Base-by-base conservation (phyloP, 768 basidiomycete genomes). In the Suillus decipiens region DNA sequence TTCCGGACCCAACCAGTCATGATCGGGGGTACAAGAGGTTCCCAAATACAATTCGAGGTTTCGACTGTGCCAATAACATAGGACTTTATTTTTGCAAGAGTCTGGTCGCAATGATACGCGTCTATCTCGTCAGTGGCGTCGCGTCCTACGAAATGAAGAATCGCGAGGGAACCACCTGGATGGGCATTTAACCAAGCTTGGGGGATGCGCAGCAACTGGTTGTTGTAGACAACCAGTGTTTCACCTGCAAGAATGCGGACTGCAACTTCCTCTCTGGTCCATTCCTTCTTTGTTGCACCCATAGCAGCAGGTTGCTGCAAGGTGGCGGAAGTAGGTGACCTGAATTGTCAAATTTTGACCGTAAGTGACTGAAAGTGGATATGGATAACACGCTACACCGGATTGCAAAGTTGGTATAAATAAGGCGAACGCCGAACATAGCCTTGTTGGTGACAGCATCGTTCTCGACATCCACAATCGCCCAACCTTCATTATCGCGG, bases 71-170 rank as follows among this genome's bases (percentile, higher is more conserved):
- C 96, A 28, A 95, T 79, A 59, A 85, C 82, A 71, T 88, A 96
- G 19, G 66, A 68, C 33, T 63, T 74, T 22, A 75, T 74, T 70
- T 65, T 69, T n/a, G 61, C 66, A 54, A 72, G 48, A 22, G 74
- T 73, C 53, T 68, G 61, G 42, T 85, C 82, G 8, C 81, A 80
- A 73, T 99, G 97, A 77, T 92, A 98, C 24, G 95, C 96, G 65
- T 93, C 86, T 39, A 99, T 92, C 75, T 99, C 97, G 78, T 96
- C 92, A 0, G 93, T 86, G 0, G 96, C 96, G 72, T 99, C 96
- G 61, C 96, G 84, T 3, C 96, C 97, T 47, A 98, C 88, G 70
- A 95, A 98, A 77, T 99, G 97, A 31, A 96, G 86, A 62, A 99
- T 86, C 15, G 95, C 84, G 56, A 98, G 88, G 5, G 85, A 75